phyloP scores from a whole-genome alignment of 768 basidiomycete genomes.

The Boletus insuetus region DNA sequence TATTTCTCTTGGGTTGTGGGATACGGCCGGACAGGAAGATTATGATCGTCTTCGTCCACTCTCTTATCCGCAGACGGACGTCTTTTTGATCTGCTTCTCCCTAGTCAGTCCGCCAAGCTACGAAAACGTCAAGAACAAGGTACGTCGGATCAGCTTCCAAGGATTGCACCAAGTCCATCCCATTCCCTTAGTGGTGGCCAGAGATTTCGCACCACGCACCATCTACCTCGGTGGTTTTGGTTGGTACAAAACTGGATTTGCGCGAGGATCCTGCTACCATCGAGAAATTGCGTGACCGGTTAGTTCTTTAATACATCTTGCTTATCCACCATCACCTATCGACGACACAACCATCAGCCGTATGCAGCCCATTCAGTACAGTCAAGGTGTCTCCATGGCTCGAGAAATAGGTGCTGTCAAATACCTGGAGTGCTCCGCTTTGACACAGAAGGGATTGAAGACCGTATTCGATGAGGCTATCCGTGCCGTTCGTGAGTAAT shows the following conservation, averaged over 20 bases:
- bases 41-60: conserved; percentile 97
- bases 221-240: conserved; percentile 86
- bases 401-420: conserved; percentile 95
- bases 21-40: conserved; percentile 99
- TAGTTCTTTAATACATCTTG: conserved; percentile 20
- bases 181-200: conserved; percentile 74
- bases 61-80: conserved; percentile 98
- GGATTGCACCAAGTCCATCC: conserved; percentile 3
- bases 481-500: conserved; percentile 83
- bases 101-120: conserved; percentile 97
- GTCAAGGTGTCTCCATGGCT: conserved; percentile 86
- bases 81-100: conserved; percentile 99
- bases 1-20: conserved; percentile 97
- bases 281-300: conserved; percentile 92
- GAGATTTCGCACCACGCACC: conserved; percentile 98
- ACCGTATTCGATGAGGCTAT: conserved; percentile 99
- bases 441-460: conserved; percentile 98
- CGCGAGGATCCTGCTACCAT: conserved; percentile 93
- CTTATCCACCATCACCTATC: conserved; percentile 5
- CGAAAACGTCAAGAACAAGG: conserved; percentile 98
- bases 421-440: conserved; percentile 92
- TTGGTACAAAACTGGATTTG: conserved; percentile 96
- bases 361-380: conserved; percentile 93
- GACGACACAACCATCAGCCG: conserved; percentile 47
- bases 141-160: conserved; percentile 33